A percentile compares a stretch with the other conserved stretches of the same genome.
These are phyloP conservation scores for Spergularia marina DNA, from an alignment of 148 eudicot species.

Conservation along the genomic window DNA sequence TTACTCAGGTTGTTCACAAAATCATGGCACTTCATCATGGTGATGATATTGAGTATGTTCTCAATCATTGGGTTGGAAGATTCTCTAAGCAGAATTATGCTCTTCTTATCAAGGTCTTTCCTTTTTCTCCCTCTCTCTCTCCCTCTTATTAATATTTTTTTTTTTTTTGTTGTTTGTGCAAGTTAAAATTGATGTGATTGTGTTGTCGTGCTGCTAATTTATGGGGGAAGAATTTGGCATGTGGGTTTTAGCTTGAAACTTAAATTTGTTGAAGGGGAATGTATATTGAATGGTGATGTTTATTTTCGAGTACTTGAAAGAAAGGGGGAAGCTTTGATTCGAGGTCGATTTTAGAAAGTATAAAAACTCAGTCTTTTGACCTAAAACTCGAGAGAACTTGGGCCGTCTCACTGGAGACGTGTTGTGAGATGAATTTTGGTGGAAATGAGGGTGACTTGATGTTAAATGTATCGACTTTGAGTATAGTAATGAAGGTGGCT, in stretches of 20 bases:
- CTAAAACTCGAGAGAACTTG: too few species aligned
- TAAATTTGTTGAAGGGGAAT: not conserved
- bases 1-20: slow-evolving; percentile 60
- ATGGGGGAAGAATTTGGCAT: not conserved
- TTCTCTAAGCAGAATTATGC: slow-evolving; percentile 80
- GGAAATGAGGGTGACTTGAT: not conserved
- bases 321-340: not conserved
- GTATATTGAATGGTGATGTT: not conserved
- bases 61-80: slow-evolving; percentile 87
- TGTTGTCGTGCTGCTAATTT: slow-evolving; percentile 1
- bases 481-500: not conserved
- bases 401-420: too few species aligned
- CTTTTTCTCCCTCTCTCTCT: too few species aligned
- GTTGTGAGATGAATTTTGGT: not conserved
- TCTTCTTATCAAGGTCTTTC: slow-evolving; percentile 57
- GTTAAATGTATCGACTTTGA: not conserved
- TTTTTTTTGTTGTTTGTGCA: too few species aligned
- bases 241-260: slow-evolving; percentile 1
- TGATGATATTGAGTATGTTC: slow-evolving; percentile 64
- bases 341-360: too few species aligned
- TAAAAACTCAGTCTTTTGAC: too few species aligned
- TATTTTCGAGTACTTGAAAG: slow-evolving; percentile 2
- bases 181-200: not conserved
- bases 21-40: slow-evolving; percentile 35
- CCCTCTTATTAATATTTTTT: too few species aligned